Conservation (phyloP, 495 filamentous ascomycete species). For the Podospora appendiculata region DNA sequence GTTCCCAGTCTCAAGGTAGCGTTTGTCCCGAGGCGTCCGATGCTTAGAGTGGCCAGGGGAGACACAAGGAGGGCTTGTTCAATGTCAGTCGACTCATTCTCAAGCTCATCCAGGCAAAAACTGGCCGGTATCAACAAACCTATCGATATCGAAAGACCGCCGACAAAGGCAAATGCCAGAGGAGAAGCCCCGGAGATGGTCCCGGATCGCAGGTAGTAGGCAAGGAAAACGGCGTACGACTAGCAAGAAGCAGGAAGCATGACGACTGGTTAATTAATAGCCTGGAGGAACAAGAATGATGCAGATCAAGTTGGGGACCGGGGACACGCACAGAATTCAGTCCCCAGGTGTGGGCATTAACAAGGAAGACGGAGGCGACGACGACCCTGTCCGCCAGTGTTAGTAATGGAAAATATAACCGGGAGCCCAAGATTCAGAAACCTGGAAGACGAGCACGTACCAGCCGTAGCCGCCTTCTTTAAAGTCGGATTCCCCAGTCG, state of each 20-base stretch:
- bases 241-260: constrained; percentile 7
- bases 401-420: background rate
- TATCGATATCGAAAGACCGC: constrained; percentile 59
- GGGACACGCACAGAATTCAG: constrained; percentile 40
- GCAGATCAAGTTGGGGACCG: no score
- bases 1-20: constrained; percentile 52
- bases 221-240: constrained; percentile 65
- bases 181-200: constrained; percentile 50
- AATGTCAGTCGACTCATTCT: constrained; percentile 20
- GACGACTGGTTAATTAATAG: no score
- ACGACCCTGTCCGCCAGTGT: constrained; percentile 35
- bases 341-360: constrained; percentile 53
- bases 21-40: constrained; percentile 47
- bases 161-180: constrained; percentile 64
- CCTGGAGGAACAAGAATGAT: no score
- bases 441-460: constrained; percentile 14
- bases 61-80: constrained; percentile 54
- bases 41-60: constrained; percentile 54
- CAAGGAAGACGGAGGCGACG: constrained; percentile 38
- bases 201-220: constrained; percentile 56
- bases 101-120: background rate
- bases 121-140: constrained; percentile 13
- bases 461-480: constrained; percentile 41
- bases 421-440: no score
- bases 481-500: constrained; percentile 22